phyloP scores from a whole-genome alignment of 352 stramenopile genomes.

The Globisporangium rhizosaccharum region DNA sequence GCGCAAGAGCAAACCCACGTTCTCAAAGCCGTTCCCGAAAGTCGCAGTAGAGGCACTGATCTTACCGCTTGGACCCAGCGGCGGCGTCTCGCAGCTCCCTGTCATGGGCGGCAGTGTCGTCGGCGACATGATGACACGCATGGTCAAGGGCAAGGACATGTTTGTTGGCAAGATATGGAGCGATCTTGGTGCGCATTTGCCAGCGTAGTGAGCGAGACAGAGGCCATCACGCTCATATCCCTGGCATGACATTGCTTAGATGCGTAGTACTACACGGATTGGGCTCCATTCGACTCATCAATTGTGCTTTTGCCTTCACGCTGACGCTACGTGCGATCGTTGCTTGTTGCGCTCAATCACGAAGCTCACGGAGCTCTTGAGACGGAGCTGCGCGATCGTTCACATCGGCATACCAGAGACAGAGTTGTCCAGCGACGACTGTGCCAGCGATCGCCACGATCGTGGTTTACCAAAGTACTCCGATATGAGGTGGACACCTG shows the following conservation, averaged over 20 bases:
- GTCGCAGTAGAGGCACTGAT: constrained; percentile 25
- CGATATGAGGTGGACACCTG: no score
- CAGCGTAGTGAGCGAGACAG: not conserved
- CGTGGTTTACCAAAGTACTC: no score
- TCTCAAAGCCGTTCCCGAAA: constrained; percentile 27
- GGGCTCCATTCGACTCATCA: no score
- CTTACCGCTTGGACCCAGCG: constrained; percentile 25
- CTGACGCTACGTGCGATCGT: no score
- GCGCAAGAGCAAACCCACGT: constrained; percentile 14
- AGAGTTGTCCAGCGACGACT: no score
- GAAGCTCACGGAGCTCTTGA: no score
- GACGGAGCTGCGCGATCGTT: no score
- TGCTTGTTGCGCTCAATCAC: no score
- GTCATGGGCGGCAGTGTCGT: constrained; percentile 31
- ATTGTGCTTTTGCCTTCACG: no score
- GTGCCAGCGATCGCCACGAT: no score
- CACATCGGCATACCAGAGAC: no score
- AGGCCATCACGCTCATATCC: not conserved
- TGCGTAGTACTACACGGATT: no score
- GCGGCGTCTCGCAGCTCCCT: constrained; percentile 39
- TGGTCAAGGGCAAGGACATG: constrained; percentile 39
- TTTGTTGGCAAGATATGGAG: constrained; percentile 18
- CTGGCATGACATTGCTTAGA: not conserved
- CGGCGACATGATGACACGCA: constrained; percentile 28
- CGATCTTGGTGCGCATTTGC: constrained; percentile 6